Conservation (phyloP, 768 basidiomycete species). For the Pulveroboletus ravenelii region DNA sequence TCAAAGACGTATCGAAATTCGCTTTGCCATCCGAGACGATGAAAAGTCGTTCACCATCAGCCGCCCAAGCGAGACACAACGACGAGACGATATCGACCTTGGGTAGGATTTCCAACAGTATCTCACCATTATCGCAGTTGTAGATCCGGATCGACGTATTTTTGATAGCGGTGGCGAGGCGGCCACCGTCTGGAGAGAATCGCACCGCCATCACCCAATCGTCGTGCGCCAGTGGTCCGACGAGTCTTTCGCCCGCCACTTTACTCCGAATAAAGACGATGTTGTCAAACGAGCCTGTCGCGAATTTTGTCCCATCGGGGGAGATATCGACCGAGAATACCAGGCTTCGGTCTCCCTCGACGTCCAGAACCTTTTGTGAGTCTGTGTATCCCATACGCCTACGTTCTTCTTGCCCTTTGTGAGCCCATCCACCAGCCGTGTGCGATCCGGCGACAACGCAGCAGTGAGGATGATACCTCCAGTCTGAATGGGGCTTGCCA, state of each 20-base stretch:
- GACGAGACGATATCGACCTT: too few species aligned
- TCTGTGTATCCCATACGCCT: background rate
- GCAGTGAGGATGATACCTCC: background rate
- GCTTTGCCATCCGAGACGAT: background rate
- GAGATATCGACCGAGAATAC: background rate
- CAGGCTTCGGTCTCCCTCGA: background rate
- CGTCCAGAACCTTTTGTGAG: background rate
- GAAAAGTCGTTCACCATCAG: background rate
- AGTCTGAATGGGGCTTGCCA: background rate
- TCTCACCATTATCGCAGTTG: background rate
- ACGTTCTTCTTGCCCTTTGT: background rate
- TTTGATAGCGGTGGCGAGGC: background rate
- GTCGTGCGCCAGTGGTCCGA: background rate
- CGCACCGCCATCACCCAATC: background rate
- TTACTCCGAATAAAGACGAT: background rate
- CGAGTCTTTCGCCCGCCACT: background rate
- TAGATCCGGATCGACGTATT: background rate
- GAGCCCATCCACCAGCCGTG: constrained; percentile 1
- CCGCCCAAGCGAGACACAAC: background rate
- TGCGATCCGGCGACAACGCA: background rate
- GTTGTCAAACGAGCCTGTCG: background rate
- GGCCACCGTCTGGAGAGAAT: background rate
- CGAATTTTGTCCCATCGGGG: background rate
- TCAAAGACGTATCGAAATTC: background rate
- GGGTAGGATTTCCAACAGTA: background rate